A percentile compares a stretch with the other conserved stretches of the same genome.
Conservation (phyloP, 352 stramenopile genomes). For the Saprolegnia parasitica region DNA sequence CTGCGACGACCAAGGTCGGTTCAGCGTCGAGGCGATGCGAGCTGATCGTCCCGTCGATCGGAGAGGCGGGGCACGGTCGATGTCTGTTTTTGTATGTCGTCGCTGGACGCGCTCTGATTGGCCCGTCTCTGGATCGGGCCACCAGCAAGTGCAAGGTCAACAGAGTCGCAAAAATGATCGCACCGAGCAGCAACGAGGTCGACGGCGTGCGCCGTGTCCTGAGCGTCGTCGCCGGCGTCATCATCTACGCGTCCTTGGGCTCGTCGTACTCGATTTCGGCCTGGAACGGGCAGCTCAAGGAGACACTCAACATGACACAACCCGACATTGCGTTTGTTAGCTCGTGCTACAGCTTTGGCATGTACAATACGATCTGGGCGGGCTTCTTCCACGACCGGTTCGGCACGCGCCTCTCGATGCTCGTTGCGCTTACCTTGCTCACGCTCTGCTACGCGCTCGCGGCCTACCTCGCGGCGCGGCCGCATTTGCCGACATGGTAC, state of each 20-base stretch:
- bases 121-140: too few species aligned
- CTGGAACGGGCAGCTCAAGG: conserved; percentile 68
- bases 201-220: neutral
- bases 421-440: conserved; percentile 40
- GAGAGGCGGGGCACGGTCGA: too few species aligned
- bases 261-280: conserved; percentile 74
- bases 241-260: conserved; percentile 56
- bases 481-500: conserved; percentile 43
- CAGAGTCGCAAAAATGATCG: neutral
- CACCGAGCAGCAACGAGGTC: neutral
- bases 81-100: too few species aligned
- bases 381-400: conserved; percentile 67
- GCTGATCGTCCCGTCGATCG: too few species aligned
- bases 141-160: too few species aligned
- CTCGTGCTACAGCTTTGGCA: conserved; percentile 72
- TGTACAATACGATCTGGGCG: conserved; percentile 65
- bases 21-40: too few species aligned
- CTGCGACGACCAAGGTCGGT: too few species aligned
- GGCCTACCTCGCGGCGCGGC: conserved; percentile 34
- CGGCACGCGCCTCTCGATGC: conserved; percentile 50
- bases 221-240: conserved; percentile 48
- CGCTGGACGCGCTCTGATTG: too few species aligned
- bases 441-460: conserved; percentile 46
- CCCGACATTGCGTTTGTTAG: conserved; percentile 69
- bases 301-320: conserved; percentile 56